These are phyloP conservation scores for Pyricularia sp. DNA, from an alignment of 2,329 filamentous ascomycete species.

Conservation along the genomic window DNA sequence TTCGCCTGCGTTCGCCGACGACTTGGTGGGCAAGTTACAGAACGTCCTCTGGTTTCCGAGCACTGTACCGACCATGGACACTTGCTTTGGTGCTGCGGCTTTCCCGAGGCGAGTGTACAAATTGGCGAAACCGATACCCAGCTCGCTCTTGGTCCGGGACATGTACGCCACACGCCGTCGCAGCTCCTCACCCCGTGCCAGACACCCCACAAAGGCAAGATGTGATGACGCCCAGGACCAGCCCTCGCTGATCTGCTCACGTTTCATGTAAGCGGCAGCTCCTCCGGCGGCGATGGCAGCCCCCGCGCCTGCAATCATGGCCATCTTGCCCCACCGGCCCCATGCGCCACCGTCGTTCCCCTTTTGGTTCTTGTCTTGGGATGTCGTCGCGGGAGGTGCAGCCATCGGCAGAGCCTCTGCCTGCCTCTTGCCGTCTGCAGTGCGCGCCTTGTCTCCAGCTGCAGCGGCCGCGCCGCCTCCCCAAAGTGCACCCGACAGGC, in stretches of 20 bases:
- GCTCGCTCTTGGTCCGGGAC: slow-evolving; percentile 51
- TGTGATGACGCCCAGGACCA: slow-evolving; percentile 81
- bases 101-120: slow-evolving; percentile 78
- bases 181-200: slow-evolving; percentile 76
- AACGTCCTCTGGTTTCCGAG: slow-evolving; percentile 73
- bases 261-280: slow-evolving; percentile 77
- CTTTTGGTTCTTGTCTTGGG: slow-evolving; percentile 24
- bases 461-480: slow-evolving; percentile 33
- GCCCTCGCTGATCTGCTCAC: slow-evolving; percentile 68
- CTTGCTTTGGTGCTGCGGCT: slow-evolving; percentile 40
- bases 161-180: slow-evolving; percentile 63
- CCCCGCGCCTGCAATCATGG: slow-evolving; percentile 77
- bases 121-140: slow-evolving; percentile 71
- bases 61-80: slow-evolving; percentile 45
- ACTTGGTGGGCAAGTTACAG: slow-evolving; percentile 64
- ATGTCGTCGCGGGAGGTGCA: slow-evolving; percentile 28
- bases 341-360: slow-evolving; percentile 31
- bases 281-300: slow-evolving; percentile 74
- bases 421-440: slow-evolving; percentile 23
- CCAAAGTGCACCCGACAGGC: slow-evolving; percentile 61
- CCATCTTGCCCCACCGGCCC: slow-evolving; percentile 77
- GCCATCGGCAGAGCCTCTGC: slow-evolving; percentile 23
- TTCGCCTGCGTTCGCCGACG: slow-evolving; percentile 28
- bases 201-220: slow-evolving; percentile 84
- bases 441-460: slow-evolving; percentile 9